Conservation (phyloP, 1,284 basidiomycete genomes). For the Gymnopus androsaceus region DNA sequence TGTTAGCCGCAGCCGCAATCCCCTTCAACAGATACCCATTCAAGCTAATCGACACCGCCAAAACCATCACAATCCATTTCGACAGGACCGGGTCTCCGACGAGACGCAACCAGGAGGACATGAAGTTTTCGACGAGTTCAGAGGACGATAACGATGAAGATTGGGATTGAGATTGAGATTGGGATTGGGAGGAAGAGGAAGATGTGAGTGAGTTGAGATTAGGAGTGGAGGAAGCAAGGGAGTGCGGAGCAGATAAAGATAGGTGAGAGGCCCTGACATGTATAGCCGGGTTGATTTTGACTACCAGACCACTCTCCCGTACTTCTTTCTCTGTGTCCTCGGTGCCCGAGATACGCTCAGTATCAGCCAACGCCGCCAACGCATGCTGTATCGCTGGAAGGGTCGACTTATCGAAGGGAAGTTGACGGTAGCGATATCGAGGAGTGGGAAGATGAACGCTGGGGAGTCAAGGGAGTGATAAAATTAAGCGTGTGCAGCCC, state of each 20-base stretch:
- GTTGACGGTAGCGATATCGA: constrained; percentile 31
- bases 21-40: constrained; percentile 90
- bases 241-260: constrained; percentile 18
- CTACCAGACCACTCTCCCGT: constrained; percentile 55
- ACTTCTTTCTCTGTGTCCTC: constrained; percentile 19
- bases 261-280: constrained; percentile 21
- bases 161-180: too few species aligned
- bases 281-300: constrained; percentile 45
- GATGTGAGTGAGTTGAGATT: constrained; percentile 4
- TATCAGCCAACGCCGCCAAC: constrained; percentile 58
- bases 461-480: constrained; percentile 83
- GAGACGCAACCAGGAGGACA: constrained; percentile 90
- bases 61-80: constrained; percentile 93
- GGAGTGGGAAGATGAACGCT: too few species aligned
- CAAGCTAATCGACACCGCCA: constrained; percentile 86
- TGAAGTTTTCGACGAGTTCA: constrained; percentile 74
- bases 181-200: too few species aligned
- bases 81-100: constrained; percentile 94
- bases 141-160: constrained; percentile 21
- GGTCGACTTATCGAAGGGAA: constrained; percentile 58
- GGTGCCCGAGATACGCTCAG: constrained; percentile 26
- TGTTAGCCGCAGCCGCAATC: too few species aligned
- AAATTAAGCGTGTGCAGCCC: too few species aligned
- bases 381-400: constrained; percentile 63
- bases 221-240: constrained; percentile 16